phyloP scores from a whole-genome alignment of 2,329 filamentous ascomycete genomes.

The Drechmeria coniospora region DNA sequence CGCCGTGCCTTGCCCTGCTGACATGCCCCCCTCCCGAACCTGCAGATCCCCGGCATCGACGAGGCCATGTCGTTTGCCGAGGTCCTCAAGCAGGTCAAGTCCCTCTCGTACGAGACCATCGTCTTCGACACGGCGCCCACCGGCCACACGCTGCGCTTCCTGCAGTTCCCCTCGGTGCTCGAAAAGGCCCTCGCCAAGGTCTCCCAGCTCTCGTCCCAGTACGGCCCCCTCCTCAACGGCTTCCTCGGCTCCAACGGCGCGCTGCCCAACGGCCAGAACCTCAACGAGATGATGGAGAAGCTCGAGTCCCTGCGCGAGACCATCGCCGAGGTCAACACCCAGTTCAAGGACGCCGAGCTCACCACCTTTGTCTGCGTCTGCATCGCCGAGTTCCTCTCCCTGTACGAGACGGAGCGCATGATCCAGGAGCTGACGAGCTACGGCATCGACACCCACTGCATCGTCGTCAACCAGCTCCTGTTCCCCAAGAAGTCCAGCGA shows the following conservation, averaged over 20 bases:
- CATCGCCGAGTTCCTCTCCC: slow-evolving; percentile 88
- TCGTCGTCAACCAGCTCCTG: slow-evolving; percentile 94
- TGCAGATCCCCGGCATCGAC: slow-evolving; percentile 88
- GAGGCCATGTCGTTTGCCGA: slow-evolving; percentile 99
- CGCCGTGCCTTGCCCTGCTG: too few relatives aligned
- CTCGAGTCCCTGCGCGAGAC: slow-evolving; percentile 87
- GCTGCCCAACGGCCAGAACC: slow-evolving; percentile 81
- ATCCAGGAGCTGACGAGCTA: slow-evolving; percentile 93
- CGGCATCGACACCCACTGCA: slow-evolving; percentile 88
- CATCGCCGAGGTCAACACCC: slow-evolving; percentile 87
- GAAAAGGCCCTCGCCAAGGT: slow-evolving; percentile 98
- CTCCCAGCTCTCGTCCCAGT: slow-evolving; percentile 83
- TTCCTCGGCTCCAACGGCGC: slow-evolving; percentile 63
- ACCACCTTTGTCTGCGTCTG: slow-evolving; percentile 98
- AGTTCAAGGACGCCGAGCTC: slow-evolving; percentile 93
- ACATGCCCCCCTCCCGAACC: neutral
- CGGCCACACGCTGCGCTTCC: slow-evolving; percentile 93
- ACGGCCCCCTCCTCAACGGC: slow-evolving; percentile 88
- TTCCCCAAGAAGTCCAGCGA: slow-evolving; percentile 75
- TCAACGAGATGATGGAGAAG: slow-evolving; percentile 85
- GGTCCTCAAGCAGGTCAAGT: slow-evolving; percentile 98
- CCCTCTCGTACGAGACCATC: slow-evolving; percentile 95
- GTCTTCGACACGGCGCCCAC: slow-evolving; percentile 98
- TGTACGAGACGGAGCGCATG: slow-evolving; percentile 99
- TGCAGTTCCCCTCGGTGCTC: slow-evolving; percentile 94